Percentiles rank a stretch among this genome's conserved stretches.
Conservation (phyloP, 2,329 filamentous ascomycete genomes). For the Pseudopithomyces chartarum region DNA sequence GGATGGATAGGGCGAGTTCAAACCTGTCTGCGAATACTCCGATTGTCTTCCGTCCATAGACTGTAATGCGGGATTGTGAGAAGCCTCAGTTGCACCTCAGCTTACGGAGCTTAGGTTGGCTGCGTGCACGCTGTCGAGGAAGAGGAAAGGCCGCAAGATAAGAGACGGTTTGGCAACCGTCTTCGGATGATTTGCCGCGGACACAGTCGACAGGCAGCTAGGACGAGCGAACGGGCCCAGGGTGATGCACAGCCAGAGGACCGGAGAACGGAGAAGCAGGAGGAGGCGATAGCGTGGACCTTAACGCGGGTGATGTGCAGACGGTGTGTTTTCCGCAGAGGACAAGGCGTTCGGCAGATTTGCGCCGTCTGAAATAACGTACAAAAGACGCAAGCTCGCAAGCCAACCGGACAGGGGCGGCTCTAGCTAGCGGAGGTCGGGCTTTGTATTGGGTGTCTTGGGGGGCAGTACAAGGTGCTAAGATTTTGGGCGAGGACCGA, state of each 20-base stretch:
- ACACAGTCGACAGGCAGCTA: slow-evolving; percentile 39
- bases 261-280: slow-evolving; percentile 41
- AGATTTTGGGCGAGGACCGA: neutral
- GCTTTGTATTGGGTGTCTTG: neutral
- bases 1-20: slow-evolving; percentile 59
- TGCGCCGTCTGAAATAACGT: slow-evolving; percentile 46
- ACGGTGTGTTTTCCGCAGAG: slow-evolving; percentile 45
- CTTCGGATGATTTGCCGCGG: slow-evolving; percentile 45
- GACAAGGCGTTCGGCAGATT: slow-evolving; percentile 48
- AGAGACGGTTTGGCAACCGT: slow-evolving; percentile 50
- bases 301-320: slow-evolving; percentile 57
- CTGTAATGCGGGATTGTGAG: slow-evolving; percentile 46
- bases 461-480: neutral
- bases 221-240: slow-evolving; percentile 34
- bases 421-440: slow-evolving; percentile 19
- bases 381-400: slow-evolving; percentile 44
- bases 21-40: slow-evolving; percentile 60
- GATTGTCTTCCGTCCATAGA: slow-evolving; percentile 61
- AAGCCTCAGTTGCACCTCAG: slow-evolving; percentile 37
- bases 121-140: slow-evolving; percentile 46
- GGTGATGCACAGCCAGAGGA: slow-evolving; percentile 41
- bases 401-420: slow-evolving; percentile 33
- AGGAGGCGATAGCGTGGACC: slow-evolving; percentile 49
- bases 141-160: slow-evolving; percentile 55
- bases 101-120: slow-evolving; percentile 46